Evolutionary conservation across 139 green algal species (phyloP).

Genomic region (Nannochloris sp.): DNA sequence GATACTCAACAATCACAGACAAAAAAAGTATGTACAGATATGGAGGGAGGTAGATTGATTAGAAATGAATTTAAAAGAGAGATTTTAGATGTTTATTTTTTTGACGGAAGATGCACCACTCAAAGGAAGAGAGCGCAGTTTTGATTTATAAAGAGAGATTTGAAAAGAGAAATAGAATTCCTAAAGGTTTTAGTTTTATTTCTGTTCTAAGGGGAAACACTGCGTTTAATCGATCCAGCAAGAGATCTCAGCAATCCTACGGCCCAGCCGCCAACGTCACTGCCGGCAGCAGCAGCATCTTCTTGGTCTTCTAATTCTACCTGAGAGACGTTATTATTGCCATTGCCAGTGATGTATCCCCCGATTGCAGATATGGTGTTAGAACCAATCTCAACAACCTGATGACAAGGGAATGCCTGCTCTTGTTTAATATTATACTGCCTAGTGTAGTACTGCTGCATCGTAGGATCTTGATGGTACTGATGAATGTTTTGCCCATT

Average conservation of each 20-base stretch:
- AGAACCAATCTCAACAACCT: neutral
- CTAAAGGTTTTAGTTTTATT: neutral
- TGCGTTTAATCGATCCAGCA: neutral
- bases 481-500: too few relatives aligned
- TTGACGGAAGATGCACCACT: too few relatives aligned
- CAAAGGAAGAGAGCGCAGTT: too few relatives aligned
- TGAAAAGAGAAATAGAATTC: neutral
- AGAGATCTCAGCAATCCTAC: neutral
- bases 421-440: slow-evolving; percentile 11
- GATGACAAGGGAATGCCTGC: slow-evolving; percentile 3
- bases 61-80: too few relatives aligned
- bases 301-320: too few relatives aligned
- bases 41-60: too few relatives aligned
- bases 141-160: neutral
- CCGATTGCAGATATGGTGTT: neutral
- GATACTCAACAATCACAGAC: too few relatives aligned
- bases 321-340: too few relatives aligned
- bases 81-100: too few relatives aligned
- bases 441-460: slow-evolving; percentile 6
- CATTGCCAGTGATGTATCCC: neutral
- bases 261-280: too few relatives aligned
- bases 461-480: neutral
- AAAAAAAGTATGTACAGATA: too few relatives aligned
- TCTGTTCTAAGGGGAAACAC: neutral
- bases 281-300: too few relatives aligned